A percentile compares a stretch with the other conserved stretches of the same genome.
Evolutionary conservation across 345 rosid genomes (phyloP).

Genomic region (Linum tenue): DNA sequence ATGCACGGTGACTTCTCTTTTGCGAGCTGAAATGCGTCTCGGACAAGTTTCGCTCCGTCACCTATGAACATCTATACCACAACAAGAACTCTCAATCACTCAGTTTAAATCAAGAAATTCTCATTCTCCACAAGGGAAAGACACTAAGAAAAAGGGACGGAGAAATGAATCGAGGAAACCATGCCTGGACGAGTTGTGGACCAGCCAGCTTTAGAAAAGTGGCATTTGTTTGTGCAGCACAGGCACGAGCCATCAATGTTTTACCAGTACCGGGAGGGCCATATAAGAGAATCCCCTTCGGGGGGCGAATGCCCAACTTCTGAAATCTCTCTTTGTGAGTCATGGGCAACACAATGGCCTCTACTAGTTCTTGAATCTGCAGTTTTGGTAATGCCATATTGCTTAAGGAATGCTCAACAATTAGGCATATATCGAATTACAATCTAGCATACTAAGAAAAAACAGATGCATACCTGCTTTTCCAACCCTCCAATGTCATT

Average conservation of each 20-base stretch:
- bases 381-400: slow-evolving; percentile 15
- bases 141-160: not conserved
- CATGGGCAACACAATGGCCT: slow-evolving; percentile 98
- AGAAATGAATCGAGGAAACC: not conserved
- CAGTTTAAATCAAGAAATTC: not conserved
- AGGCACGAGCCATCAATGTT: slow-evolving; percentile 98
- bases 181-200: slow-evolving; percentile 96
- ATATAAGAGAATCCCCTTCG: slow-evolving; percentile 93
- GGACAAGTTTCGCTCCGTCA: slow-evolving; percentile 99
- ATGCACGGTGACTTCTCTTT: slow-evolving; percentile 99
- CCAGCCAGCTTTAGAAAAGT: slow-evolving; percentile 96
- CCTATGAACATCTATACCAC: slow-evolving; percentile 90
- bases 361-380: slow-evolving; percentile 97
- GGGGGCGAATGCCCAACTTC: slow-evolving; percentile 92
- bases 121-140: not conserved
- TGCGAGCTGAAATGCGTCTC: slow-evolving; percentile 99
- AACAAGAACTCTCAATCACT: slow-evolving; percentile 3
- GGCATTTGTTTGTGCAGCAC: slow-evolving; percentile 99
- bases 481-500: slow-evolving; percentile 98
- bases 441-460: not conserved
- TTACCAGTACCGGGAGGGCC: slow-evolving; percentile 99
- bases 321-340: slow-evolving; percentile 91
- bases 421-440: not conserved
- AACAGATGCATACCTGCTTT: slow-evolving; percentile 55
- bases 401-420: not conserved